phyloP scores from a whole-genome alignment of 495 filamentous ascomycete species.

The Parathielavia hyrcaniae region DNA sequence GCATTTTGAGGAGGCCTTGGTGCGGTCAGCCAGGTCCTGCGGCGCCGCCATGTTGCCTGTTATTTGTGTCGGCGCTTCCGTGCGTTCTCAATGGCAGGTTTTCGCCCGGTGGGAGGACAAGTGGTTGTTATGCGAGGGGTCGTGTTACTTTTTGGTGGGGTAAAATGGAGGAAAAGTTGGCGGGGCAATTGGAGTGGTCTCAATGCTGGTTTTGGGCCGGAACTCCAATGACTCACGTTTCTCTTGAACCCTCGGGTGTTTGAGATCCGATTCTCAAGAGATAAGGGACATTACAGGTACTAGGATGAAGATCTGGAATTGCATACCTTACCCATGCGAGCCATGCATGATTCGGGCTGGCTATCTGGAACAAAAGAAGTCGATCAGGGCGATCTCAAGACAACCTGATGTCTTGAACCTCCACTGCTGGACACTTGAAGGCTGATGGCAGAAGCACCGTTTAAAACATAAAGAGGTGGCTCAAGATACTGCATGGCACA shows the following conservation, averaged over 20 bases:
- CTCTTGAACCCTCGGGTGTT: neutral
- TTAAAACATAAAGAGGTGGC: too few species aligned
- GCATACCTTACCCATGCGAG: neutral
- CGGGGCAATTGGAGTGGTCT: conserved; percentile 24
- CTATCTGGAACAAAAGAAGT: conserved; percentile 7
- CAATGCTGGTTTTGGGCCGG: conserved; percentile 4
- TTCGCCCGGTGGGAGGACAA: neutral
- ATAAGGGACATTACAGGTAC: too few species aligned
- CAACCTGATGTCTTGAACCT: too few species aligned
- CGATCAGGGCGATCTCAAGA: neutral
- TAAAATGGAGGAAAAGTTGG: conserved; percentile 22
- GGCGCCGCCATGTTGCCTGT: conserved; percentile 32
- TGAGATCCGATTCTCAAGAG: too few species aligned
- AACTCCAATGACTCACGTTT: conserved; percentile 18
- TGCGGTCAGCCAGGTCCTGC: conserved; percentile 41
- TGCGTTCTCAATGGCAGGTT: conserved; percentile 19
- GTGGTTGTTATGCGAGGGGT: conserved; percentile 8
- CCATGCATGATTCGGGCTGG: neutral
- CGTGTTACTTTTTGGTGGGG: conserved; percentile 16
- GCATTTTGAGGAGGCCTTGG: conserved; percentile 47
- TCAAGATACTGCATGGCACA: too few species aligned
- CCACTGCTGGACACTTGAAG: too few species aligned
- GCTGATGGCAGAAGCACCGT: too few species aligned
- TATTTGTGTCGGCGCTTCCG: neutral
- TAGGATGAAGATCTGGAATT: conserved; percentile 1